Percentiles rank a stretch among this genome's conserved stretches.
Conservation (phyloP, 345 rosid genomes). For the Lenwebbia sp. region DNA sequence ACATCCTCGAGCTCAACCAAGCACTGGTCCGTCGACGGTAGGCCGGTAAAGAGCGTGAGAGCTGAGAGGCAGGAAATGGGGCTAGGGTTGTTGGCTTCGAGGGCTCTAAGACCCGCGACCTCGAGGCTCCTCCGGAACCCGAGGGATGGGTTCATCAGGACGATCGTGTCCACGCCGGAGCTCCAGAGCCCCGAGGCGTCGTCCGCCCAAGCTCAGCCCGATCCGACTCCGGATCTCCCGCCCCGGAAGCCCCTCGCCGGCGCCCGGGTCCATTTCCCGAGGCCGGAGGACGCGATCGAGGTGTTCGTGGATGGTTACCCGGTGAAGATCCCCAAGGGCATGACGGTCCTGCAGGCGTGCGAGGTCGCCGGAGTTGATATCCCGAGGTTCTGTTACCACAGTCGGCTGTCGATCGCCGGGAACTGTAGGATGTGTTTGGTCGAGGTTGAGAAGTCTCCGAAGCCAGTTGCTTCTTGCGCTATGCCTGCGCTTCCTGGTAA, state of each 20-base stretch:
- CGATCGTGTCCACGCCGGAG: conserved; percentile 63
- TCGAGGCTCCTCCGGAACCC: conserved; percentile 20
- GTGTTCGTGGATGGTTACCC: conserved; percentile 91
- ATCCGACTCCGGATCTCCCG: conserved; percentile 38
- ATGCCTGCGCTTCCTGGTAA: conserved; percentile 99
- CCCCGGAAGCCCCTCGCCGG: conserved; percentile 64
- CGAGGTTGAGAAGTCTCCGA: conserved; percentile 98
- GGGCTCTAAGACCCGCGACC: conserved; percentile 36
- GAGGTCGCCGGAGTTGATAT: conserved; percentile 99
- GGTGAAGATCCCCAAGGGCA: conserved; percentile 93
- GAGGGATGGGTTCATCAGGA: conserved; percentile 27
- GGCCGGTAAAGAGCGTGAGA: not conserved
- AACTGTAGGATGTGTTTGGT: conserved; percentile 99
- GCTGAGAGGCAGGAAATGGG: conserved; percentile 35
- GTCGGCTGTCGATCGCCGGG: conserved; percentile 91
- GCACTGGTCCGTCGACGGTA: not conserved
- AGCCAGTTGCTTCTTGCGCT: conserved; percentile 98
- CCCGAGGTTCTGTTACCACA: conserved; percentile 91
- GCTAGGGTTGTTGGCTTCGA: conserved; percentile 62
- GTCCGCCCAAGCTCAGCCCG: conserved; percentile 37
- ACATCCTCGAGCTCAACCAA: not conserved
- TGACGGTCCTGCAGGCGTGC: conserved; percentile 95
- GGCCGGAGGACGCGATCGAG: conserved; percentile 95
- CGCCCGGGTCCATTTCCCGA: conserved; percentile 71
- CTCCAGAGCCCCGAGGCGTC: conserved; percentile 65